A percentile compares a stretch with the other conserved stretches of the same genome.
phyloP scores from a whole-genome alignment of 192 early-diverging fungal species.

The Rhizophagus sp. region DNA sequence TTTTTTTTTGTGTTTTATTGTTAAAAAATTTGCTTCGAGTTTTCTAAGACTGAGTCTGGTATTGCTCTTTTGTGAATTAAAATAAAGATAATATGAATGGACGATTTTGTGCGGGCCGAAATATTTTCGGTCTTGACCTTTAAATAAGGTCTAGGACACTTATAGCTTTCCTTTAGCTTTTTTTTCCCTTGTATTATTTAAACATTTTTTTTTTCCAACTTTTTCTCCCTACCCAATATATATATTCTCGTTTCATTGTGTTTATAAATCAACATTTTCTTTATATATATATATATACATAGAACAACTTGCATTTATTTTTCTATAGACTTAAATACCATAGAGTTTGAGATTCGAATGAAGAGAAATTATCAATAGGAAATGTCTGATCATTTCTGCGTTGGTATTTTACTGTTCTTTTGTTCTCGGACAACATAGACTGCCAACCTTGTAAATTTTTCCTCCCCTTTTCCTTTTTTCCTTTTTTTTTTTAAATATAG shows the following conservation, averaged over 20 bases:
- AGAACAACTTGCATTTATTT: constrained; percentile 11
- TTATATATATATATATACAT: constrained; percentile 17
- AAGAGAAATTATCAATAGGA: neutral
- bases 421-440: constrained; percentile 10
- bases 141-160: constrained; percentile 23
- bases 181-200: constrained; percentile 7
- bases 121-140: neutral
- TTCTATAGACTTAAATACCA: constrained; percentile 24
- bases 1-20: neutral
- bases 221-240: constrained; percentile 10
- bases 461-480: neutral
- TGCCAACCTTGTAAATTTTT: constrained; percentile 21
- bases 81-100: neutral
- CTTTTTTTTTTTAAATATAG: constrained; percentile 9
- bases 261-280: constrained; percentile 16
- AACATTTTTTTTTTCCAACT: neutral
- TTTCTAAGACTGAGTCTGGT: neutral
- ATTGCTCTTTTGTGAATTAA: neutral
- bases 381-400: neutral
- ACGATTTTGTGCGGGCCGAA: neutral
- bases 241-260: constrained; percentile 14
- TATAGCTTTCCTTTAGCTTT: too few relatives aligned
- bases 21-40: neutral
- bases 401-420: neutral
- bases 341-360: constrained; percentile 1